Conservation (phyloP, 768 basidiomycete species). For the Phallus indusiatus region DNA sequence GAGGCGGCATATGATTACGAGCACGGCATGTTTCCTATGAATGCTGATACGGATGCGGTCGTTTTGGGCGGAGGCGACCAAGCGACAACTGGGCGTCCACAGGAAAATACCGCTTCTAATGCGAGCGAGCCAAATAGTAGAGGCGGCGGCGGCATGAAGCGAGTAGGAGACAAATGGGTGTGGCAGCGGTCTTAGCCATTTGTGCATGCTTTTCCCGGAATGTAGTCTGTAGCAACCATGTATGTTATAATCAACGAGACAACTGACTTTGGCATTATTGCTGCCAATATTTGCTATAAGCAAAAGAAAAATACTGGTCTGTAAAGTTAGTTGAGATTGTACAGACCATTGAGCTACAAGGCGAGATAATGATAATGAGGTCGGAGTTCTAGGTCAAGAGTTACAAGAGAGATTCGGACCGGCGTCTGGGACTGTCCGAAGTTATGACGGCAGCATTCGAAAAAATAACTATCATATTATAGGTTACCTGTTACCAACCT, state of each 20-base stretch:
- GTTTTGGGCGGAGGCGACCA: constrained; percentile 43
- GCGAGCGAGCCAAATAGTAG: constrained; percentile 15
- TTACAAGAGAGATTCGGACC: too few relatives aligned
- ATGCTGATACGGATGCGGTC: constrained; percentile 44
- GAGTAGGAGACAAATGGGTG: constrained; percentile 62
- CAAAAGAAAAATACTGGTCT: too few relatives aligned
- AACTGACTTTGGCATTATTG: neutral
- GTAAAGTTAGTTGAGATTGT: too few relatives aligned
- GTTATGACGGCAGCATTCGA: too few relatives aligned
- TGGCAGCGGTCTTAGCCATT: constrained; percentile 7
- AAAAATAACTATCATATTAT: too few relatives aligned
- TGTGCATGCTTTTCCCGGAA: neutral
- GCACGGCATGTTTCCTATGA: constrained; percentile 22
- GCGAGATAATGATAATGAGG: too few relatives aligned
- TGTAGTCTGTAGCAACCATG: neutral
- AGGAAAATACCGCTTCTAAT: neutral
- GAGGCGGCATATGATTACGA: constrained; percentile 24
- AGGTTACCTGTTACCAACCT: neutral
- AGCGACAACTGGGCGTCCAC: neutral
- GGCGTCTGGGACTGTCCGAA: too few relatives aligned
- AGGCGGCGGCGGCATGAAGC: constrained; percentile 54
- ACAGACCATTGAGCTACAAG: too few relatives aligned
- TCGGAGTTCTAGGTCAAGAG: too few relatives aligned
- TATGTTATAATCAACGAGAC: neutral
- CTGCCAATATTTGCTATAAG: too few relatives aligned